These are phyloP conservation scores for Yamadazyma philogaea DNA, from an alignment of 805 yeast species.

Conservation along the genomic window DNA sequence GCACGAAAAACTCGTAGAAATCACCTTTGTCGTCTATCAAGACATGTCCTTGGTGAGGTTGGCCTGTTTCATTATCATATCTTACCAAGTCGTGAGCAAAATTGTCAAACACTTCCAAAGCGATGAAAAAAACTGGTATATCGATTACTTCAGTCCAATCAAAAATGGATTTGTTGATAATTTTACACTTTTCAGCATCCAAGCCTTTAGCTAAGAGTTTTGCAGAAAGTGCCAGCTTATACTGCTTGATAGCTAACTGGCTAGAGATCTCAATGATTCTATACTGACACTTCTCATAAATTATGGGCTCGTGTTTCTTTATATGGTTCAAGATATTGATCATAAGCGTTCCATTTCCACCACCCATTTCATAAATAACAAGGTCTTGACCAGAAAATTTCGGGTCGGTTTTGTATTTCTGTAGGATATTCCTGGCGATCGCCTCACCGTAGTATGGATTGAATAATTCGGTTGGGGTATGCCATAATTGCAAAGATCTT, in stretches of 20 bases:
- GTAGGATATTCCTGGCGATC: slow-evolving; percentile 69
- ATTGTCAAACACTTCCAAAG: slow-evolving; percentile 81
- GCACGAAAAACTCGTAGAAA: slow-evolving; percentile 67
- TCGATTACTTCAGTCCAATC: slow-evolving; percentile 61
- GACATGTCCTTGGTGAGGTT: slow-evolving; percentile 77
- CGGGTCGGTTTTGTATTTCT: slow-evolving; percentile 59
- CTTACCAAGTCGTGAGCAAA: slow-evolving; percentile 78
- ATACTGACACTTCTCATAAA: slow-evolving; percentile 66
- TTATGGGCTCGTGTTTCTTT: slow-evolving; percentile 61
- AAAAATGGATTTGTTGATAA: slow-evolving; percentile 72
- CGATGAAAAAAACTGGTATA: slow-evolving; percentile 74
- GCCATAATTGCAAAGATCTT: slow-evolving; percentile 71
- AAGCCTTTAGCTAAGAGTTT: slow-evolving; percentile 38
- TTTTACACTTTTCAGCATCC: slow-evolving; percentile 55
- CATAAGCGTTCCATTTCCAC: slow-evolving; percentile 89
- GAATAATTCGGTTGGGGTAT: slow-evolving; percentile 84
- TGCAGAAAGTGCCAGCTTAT: slow-evolving; percentile 29
- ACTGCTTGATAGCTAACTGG: slow-evolving; percentile 59
- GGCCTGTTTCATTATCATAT: slow-evolving; percentile 63
- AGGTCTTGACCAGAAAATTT: slow-evolving; percentile 69
- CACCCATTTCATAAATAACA: slow-evolving; percentile 82
- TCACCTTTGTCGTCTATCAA: slow-evolving; percentile 70
- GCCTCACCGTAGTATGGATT: slow-evolving; percentile 85
- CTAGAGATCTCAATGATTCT: slow-evolving; percentile 70
- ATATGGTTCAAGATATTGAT: slow-evolving; percentile 65